These are phyloP conservation scores for Lactifluus piperatus DNA, from an alignment of 768 basidiomycete species.

Conservation along the genomic window DNA sequence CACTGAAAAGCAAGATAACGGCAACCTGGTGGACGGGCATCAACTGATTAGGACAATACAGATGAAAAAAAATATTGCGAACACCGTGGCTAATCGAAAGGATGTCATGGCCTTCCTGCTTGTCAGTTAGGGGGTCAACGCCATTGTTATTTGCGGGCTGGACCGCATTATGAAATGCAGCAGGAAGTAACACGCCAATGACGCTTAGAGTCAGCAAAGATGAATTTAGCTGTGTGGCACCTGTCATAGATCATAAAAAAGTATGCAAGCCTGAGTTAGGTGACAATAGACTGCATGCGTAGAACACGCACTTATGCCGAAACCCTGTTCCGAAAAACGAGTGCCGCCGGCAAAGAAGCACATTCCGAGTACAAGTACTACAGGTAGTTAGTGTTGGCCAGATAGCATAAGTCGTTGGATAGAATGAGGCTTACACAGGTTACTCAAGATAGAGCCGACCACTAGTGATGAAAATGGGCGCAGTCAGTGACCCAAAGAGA, in stretches of 20 bases:
- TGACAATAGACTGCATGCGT: neutral
- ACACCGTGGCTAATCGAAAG: constrained; percentile 46
- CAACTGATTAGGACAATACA: neutral
- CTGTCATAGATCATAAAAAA: constrained; percentile 22
- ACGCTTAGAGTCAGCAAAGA: constrained; percentile 73
- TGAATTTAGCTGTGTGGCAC: constrained; percentile 62
- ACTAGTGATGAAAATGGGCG: constrained; percentile 23
- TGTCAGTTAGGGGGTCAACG: constrained; percentile 22
- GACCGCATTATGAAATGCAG: constrained; percentile 63
- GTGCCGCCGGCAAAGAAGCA: constrained; percentile 83
- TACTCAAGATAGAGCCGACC: constrained; percentile 40
- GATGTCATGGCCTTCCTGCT: constrained; percentile 34
- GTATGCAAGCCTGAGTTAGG: neutral
- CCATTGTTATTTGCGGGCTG: constrained; percentile 11
- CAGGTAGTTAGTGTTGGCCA: constrained; percentile 5
- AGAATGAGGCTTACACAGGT: constrained; percentile 29
- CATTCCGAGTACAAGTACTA: constrained; percentile 81
- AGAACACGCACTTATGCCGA: constrained; percentile 51
- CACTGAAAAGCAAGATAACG: constrained; percentile 44
- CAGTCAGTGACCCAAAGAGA: neutral
- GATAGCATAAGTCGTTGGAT: neutral
- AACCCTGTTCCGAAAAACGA: constrained; percentile 72
- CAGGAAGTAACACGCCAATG: constrained; percentile 69
- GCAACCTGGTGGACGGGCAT: constrained; percentile 32
- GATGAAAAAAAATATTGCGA: constrained; percentile 20